Base-by-base conservation (phyloP, 1,284 basidiomycete species). In the Ceratobasidium theobromae region DNA sequence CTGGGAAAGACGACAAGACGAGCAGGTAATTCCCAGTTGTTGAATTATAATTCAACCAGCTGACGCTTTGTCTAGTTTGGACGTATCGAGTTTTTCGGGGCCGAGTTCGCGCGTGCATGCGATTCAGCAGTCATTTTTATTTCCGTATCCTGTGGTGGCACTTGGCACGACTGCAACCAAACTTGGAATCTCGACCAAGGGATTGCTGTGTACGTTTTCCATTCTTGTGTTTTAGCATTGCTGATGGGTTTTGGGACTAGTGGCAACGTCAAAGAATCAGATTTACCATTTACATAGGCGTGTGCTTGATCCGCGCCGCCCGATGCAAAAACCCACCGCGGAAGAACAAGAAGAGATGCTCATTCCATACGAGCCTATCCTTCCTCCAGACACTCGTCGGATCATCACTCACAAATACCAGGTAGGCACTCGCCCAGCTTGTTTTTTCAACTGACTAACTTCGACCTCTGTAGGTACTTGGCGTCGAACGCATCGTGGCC, bases 291-390 rank as follows among this genome's bases (percentile, higher is more conserved):
- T 98, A 69, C 87, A 91, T 1, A 84, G 88, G 32, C 80, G 87
- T 12, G 72, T 93, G 23, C 79, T 99, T 40, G 88, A 98, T 73
- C 93, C 95, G 0, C 85, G 95, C 6, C 79, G 96, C 65, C 93
- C 93, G 0, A 83, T 83, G 43, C 81, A 84, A 25, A 95, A 95
- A 76, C 86, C 87, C 0, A 90, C 89, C 2, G 78, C 81, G 3
- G 81, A 86, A 69, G 94, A 98, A 71, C 80, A 84, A 70, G 95
- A 98, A 72, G 95, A 97, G 75, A 84, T 85, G 77, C 82, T 98
- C 16, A 76, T 94, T 21, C 85, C 89, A 48, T 98, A 98, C 76
- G 90, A 95, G 8, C 83, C 93, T 0, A 71, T 94, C 1, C 71
- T 98, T 8, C 84, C 85, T 0, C 81, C 87, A 68, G 91, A 95